Evolutionary conservation across 345 rosid species (phyloP).

Genomic region (Pugionium dolabratum): DNA sequence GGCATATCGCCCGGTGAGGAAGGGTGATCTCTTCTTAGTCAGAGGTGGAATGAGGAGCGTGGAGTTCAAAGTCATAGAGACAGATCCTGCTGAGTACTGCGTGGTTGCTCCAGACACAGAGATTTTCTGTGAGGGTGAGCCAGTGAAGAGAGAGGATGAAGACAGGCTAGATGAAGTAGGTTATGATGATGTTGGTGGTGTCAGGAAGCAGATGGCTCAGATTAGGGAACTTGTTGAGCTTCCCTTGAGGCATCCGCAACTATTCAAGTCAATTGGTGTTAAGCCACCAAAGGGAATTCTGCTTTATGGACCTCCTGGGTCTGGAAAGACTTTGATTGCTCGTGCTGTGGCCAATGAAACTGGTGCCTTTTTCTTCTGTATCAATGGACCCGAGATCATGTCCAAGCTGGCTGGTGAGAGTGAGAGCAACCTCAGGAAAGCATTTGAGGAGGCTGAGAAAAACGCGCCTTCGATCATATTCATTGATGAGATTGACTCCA

Average conservation of each 20-base stretch:
- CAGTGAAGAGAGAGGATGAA: conserved; percentile 90
- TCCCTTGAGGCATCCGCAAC: conserved; percentile 68
- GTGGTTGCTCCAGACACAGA: conserved; percentile 80
- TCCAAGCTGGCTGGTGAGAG: conserved; percentile 98
- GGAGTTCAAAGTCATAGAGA: no score
- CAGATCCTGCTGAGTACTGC: no score
- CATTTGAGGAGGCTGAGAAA: conserved; percentile 97
- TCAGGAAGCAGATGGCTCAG: conserved; percentile 98
- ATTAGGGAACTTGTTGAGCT: conserved; percentile 95
- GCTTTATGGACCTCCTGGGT: conserved; percentile 87
- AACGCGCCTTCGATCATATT: conserved; percentile 80
- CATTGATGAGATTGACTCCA: conserved; percentile 58
- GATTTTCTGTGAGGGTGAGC: conserved; percentile 98
- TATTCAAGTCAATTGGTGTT: conserved; percentile 96
- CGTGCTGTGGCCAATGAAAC: conserved; percentile 98
- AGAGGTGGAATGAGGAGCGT: conserved; percentile 96
- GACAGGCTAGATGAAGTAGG: conserved; percentile 93
- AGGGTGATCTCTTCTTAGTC: conserved; percentile 93
- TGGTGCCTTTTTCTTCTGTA: conserved; percentile 91
- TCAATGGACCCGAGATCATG: conserved; percentile 49
- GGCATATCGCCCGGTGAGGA: conserved; percentile 97
- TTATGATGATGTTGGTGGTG: conserved; percentile 99
- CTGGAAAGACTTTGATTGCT: conserved; percentile 92
- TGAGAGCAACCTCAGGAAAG: conserved; percentile 97
- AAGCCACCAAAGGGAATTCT: conserved; percentile 98